Conservation (phyloP, 2,329 filamentous ascomycete species). For the Penicillium janthinellum region DNA sequence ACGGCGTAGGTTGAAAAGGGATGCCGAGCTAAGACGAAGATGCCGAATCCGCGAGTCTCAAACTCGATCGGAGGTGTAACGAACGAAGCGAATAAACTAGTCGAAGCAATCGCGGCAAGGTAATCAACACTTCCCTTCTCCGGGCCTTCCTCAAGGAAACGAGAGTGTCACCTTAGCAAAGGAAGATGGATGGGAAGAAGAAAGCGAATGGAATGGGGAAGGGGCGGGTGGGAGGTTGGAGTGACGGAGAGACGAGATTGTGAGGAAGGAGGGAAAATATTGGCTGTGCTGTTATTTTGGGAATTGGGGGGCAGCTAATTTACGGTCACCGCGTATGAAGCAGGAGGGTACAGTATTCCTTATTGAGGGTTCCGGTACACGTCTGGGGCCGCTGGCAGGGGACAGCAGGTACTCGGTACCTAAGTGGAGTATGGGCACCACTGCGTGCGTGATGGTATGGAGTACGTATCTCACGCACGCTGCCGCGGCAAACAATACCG, state of each 20-base stretch:
- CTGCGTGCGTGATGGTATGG: not conserved
- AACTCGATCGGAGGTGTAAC: constrained; percentile 23
- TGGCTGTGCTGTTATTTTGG: constrained; percentile 26
- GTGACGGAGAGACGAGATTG: constrained; percentile 28
- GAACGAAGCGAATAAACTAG: constrained; percentile 18
- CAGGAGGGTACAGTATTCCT: not conserved
- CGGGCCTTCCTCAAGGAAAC: constrained; percentile 22
- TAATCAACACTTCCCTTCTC: constrained; percentile 12
- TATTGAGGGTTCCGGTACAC: not conserved
- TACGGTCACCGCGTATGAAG: constrained; percentile 14
- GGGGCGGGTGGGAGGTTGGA: constrained; percentile 33
- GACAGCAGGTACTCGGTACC: not conserved
- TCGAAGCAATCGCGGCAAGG: constrained; percentile 1
- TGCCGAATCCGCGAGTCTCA: constrained; percentile 22
- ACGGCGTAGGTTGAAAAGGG: constrained; percentile 10
- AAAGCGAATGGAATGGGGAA: constrained; percentile 27
- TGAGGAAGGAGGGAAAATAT: constrained; percentile 21
- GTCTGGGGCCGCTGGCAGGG: not conserved
- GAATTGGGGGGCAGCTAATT: constrained; percentile 23
- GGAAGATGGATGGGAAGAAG: constrained; percentile 18
- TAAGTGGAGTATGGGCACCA: not conserved
- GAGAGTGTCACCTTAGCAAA: constrained; percentile 33
- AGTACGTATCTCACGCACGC: not conserved
- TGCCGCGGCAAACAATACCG: not conserved
- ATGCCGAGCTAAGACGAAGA: constrained; percentile 11